Evolutionary conservation across 2,329 filamentous ascomycete species (phyloP).

Genomic region (Ceratocystis cacaofunesta): DNA sequence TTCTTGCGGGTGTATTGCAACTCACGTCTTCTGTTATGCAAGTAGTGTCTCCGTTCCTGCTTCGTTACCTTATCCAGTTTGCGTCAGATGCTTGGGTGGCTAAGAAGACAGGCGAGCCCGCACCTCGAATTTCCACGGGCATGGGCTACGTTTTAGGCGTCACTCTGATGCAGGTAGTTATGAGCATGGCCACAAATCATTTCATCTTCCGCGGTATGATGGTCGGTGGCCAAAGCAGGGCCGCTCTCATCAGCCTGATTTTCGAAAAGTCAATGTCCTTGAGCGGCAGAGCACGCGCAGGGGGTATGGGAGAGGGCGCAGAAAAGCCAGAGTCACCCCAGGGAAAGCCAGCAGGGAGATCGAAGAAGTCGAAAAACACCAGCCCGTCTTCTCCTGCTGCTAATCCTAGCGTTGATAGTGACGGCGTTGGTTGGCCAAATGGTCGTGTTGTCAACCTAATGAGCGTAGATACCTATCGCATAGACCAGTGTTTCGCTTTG

Average conservation of each 20-base stretch:
- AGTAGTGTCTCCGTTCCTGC: constrained; percentile 69
- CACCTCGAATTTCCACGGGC: constrained; percentile 58
- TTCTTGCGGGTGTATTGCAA: constrained; percentile 66
- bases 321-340: constrained; percentile 32
- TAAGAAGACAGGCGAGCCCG: constrained; percentile 31
- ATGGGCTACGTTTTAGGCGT: constrained; percentile 75
- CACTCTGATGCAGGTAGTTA: constrained; percentile 67
- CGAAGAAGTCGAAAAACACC: constrained; percentile 28
- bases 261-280: constrained; percentile 88
- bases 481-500: constrained; percentile 76
- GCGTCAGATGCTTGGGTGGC: constrained; percentile 65
- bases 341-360: constrained; percentile 29
- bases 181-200: constrained; percentile 71
- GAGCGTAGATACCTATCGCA: constrained; percentile 86
- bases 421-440: constrained; percentile 79
- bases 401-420: constrained; percentile 32
- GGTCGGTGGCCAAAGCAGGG: constrained; percentile 70
- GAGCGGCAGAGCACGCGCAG: constrained; percentile 75
- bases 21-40: constrained; percentile 59
- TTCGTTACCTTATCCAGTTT: constrained; percentile 77
- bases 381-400: constrained; percentile 17
- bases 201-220: constrained; percentile 91
- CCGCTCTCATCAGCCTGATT: constrained; percentile 68
- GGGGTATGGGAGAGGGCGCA: constrained; percentile 40
- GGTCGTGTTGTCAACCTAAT: constrained; percentile 85